Base-by-base conservation (phyloP, 371 early-diverging fungal species). In the Mucor sp. region DNA sequence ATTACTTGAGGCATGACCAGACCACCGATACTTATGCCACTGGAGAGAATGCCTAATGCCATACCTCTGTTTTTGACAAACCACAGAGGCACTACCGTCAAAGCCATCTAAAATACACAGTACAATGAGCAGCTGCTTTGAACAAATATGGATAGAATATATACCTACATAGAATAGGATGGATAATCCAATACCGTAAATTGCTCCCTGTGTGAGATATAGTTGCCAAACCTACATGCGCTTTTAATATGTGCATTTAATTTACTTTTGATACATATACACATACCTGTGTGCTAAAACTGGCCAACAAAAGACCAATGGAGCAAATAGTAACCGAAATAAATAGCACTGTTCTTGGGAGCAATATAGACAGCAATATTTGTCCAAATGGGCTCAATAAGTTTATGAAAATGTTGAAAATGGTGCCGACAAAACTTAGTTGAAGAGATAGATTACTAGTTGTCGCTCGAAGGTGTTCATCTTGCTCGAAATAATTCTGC, bases 1-100 rank as follows among this genome's bases (percentile, higher is more conserved):
- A 89, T 79, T 6, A 93, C 39, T 12, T 89, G 86, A 3, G 90
- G 83, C 67, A 92, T 78, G 14, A 85, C 82, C 4, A 93, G 79
- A 0, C 93, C 93, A 30, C 94, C 94, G 48, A 92, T 74, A n/a
- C 92, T 91, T 5, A 86, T 79, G 11, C 94, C 95, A 68, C 91
- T 78, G 21, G 89, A 85, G 14, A 89, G 84, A 9, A 93, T 79
- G 0, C 94, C 95, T 0, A 89, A 84, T 12, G 91, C 94, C 53
- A 94, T 56, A 0, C 91, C 91, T 14, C 89, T 85, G 25, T 76
- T 61, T 19, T 83, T 83, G 14, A 62, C 65, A 74, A 94, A 94
- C 89, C 91, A 94, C 65, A 89, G 89, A 0, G 90, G 74, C 8
- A 76, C 64, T 19, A 66, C 65, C 23, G 59, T 68, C 21, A 76